Evolutionary conservation across 305 asterid genomes (phyloP), one percentile per base, ranked within the genome.

Genomic region (Ilex paraguariensis): DNA sequence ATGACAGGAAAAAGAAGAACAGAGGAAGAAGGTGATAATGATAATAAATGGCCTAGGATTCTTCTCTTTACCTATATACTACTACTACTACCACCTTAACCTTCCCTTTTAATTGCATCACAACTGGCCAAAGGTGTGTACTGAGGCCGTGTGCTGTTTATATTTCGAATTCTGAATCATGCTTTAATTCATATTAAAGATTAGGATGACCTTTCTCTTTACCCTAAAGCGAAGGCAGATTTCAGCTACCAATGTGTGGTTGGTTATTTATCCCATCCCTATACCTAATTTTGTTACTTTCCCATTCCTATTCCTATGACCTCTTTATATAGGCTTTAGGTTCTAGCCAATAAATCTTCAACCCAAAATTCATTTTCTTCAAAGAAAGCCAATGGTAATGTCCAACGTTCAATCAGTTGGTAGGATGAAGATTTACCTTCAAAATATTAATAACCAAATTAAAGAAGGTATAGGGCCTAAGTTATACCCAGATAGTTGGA

Each of bases 211-310:
- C 64, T 60, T 68, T 73, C 78, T 75, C 87, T 85, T 86, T 76
- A 73, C 91, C 91, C 79, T 72, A 67, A 80, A 79, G 84, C 68
- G 72, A 81, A 77, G 82, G 81, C 80, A 79, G 62, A 73, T 70
- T 65, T 75, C 70, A 80, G 73, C 78, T 49, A 60, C 67, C 64
- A 68, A 75, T 70, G 75, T 75, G 81, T 75, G 79, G 75, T 76
- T 66, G 80, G 81, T 60, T 73, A 59, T 69, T 79, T 75, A 69
- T 58, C 74, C 51, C 71, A 62, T 59, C 59, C 59, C 72, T 39
- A 73, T 61, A 75, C 83, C 75, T 63, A 75, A 68, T 51, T 33
- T 58, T 51, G 52, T 46, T 46, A 7, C 11, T 46, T 46, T 2
- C 52, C 10, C 42, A 36, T 45, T 56, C 61, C 53, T 64, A 6